A percentile compares a stretch with the other conserved stretches of the same genome.
Conservation (phyloP, 306 rosid species). For the Citrullus amarus region DNA sequence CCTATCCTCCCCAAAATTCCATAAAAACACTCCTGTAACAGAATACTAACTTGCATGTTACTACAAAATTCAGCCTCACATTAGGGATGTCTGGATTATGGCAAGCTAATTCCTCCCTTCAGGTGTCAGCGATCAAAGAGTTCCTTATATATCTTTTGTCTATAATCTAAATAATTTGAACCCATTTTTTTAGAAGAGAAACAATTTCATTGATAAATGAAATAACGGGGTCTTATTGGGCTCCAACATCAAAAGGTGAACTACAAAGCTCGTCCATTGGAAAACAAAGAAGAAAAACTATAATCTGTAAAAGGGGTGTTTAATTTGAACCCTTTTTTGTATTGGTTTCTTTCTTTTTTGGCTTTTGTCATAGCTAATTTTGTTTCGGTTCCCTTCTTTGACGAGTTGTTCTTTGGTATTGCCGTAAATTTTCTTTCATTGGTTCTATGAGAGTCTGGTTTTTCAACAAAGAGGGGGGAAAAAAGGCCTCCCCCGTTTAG, state of each 20-base stretch:
- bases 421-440: too few relatives aligned
- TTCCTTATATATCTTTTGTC: background rate
- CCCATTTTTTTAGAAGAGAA: too few relatives aligned
- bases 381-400: background rate
- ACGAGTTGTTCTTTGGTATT: background rate
- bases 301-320: background rate
- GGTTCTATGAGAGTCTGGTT: background rate
- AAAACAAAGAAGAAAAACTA: background rate
- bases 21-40: background rate
- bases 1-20: background rate
- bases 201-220: background rate
- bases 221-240: too few relatives aligned
- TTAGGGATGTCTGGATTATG: background rate
- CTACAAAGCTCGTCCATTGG: background rate
- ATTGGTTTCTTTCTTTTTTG: background rate
- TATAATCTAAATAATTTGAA: background rate
- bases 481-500: too few relatives aligned
- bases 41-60: background rate
- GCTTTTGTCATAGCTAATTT: background rate
- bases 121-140: background rate
- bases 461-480: background rate
- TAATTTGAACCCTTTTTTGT: background rate
- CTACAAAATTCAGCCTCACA: background rate
- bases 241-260: background rate
- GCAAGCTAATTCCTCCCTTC: background rate